Percentiles rank a stretch among this genome's conserved stretches.
Conservation (phyloP, 1,139 yeast genomes). For the Ashbya aceris region DNA sequence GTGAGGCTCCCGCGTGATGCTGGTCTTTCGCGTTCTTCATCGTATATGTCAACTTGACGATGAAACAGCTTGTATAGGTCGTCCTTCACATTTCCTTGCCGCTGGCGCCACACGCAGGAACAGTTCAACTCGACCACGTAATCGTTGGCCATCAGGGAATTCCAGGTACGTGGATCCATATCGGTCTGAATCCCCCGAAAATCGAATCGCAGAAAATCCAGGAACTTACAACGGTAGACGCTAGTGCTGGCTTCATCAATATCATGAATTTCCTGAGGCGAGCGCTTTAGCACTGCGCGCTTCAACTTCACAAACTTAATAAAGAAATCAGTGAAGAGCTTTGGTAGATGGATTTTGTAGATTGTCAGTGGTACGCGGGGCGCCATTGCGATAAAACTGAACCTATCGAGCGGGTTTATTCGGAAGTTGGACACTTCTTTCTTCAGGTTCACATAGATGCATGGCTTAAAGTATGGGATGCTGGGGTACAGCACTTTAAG, state of each 20-base stretch:
- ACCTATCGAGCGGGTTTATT: constrained; percentile 23
- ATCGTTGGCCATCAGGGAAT: constrained; percentile 7
- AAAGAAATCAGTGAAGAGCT: constrained; percentile 17
- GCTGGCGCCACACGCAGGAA: constrained; percentile 22
- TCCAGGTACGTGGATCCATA: constrained; percentile 7
- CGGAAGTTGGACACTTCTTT: constrained; percentile 19
- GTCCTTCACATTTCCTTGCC: constrained; percentile 14
- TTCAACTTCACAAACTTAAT: constrained; percentile 7
- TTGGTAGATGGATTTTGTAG: constrained; percentile 19
- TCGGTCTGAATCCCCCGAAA: constrained; percentile 4
- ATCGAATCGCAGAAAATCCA: constrained; percentile 5
- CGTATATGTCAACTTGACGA: constrained; percentile 3
- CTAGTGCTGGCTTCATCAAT: constrained; percentile 7
- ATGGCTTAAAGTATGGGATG: constrained; percentile 14
- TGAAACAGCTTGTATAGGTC: constrained; percentile 14
- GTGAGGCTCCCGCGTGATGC: constrained; percentile 3
- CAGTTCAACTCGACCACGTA: constrained; percentile 16
- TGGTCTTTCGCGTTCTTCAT: constrained; percentile 1
- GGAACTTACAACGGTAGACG: constrained; percentile 4
- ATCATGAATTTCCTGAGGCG: constrained; percentile 3
- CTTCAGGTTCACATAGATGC: constrained; percentile 17
- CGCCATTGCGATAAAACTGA: constrained; percentile 19
- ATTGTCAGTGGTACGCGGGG: constrained; percentile 18
- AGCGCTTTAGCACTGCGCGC: constrained; percentile 3
- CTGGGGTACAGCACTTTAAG: constrained; percentile 9